Conservation (phyloP, 768 basidiomycete genomes). For the Serendipita sp. region DNA sequence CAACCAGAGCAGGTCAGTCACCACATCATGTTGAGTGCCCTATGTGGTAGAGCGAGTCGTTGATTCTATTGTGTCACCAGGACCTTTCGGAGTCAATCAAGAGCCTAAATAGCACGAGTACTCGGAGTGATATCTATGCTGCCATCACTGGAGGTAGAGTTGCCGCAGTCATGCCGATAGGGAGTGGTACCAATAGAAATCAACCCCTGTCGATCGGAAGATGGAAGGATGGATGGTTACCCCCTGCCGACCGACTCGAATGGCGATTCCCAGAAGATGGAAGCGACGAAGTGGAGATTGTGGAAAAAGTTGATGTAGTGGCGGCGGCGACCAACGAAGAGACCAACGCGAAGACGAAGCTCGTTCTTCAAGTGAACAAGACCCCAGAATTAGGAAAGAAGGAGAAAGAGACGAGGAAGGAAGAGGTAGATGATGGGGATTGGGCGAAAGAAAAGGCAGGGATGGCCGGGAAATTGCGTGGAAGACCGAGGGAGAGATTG, state of each 20-base stretch:
- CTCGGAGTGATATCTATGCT: too few species aligned
- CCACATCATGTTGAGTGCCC: too few species aligned
- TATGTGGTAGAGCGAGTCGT: too few species aligned
- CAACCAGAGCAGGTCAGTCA: neutral
- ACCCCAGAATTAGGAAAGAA: neutral
- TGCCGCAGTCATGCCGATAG: neutral
- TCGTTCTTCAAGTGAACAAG: neutral
- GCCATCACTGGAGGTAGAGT: neutral
- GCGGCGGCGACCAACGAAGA: too few species aligned
- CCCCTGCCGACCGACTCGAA: neutral
- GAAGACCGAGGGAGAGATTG: neutral
- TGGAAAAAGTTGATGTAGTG: neutral
- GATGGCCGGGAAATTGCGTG: neutral
- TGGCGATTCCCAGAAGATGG: slow-evolving; percentile 1
- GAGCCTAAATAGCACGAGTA: too few species aligned
- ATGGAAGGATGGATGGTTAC: neutral
- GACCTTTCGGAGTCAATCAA: neutral
- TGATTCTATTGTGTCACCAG: too few species aligned
- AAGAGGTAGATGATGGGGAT: neutral
- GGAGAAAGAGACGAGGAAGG: too few species aligned
- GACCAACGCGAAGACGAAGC: neutral
- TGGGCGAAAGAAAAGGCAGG: neutral
- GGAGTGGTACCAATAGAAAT: neutral
- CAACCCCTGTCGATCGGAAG: neutral
- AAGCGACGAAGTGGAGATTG: slow-evolving; percentile 4